Base-by-base conservation (phyloP, 2,329 filamentous ascomycete genomes). In the Amphichorda felina region DNA sequence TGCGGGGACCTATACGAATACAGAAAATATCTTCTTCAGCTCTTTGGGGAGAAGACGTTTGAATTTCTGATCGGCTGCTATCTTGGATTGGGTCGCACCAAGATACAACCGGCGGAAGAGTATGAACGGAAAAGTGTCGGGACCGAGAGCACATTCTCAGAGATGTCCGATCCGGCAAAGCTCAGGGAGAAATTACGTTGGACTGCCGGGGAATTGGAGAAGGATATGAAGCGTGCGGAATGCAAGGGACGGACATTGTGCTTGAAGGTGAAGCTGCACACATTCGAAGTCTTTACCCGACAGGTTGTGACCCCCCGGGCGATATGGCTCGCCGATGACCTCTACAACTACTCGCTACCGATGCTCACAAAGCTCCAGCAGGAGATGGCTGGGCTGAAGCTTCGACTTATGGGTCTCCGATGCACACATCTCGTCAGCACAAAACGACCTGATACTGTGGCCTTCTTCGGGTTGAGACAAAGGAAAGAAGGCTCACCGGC, bases 51-150 rank as follows among this genome's bases (percentile, higher is more conserved):
- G 15, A 98, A 96, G 55, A 81, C 85, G 0, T 93, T 82, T 41
- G 75, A 84, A 17, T 98, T 96, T 43, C 63, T 98, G 8, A 72
- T 94, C 41, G 73, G 79, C 40, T 87, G 82, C 48, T 82, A 93
- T 45, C 70, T 96, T 1, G 91, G 91, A 1, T 67, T 96, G 0
- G 91, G 91, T 1, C 70, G 88, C 22, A 96, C 89, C 1, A 75
- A 72, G 29, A 73, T 96, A 4, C 82, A 89, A 40, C 89, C 88
- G 0, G 82, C 83, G 1, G 87, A 93, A 47, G 86, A 89, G 38
- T 86, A 87, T 45, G 86, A 94, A 52, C 75, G 91, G 13, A 96
- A 96, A 55, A 93, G 85, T 43, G 82, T 96, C 1, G 89, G 91
- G 14, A 95, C 88, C 0, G 91, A 98, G 56, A 82, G 81, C 41